phyloP scores from a whole-genome alignment of 768 basidiomycete species.

The Lactarius vividus region DNA sequence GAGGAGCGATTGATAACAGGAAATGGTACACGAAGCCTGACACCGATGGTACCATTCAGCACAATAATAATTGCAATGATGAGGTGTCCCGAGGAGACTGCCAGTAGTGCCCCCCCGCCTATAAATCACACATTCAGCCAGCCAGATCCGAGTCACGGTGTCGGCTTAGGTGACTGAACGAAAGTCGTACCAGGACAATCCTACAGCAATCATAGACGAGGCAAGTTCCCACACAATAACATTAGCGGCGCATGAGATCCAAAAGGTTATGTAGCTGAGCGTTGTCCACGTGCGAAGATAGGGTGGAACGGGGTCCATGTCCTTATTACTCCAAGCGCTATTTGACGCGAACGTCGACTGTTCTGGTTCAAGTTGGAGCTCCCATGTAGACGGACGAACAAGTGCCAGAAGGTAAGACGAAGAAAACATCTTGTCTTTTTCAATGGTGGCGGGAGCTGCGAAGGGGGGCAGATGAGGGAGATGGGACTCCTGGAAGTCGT shows the following conservation, averaged over 20 bases:
- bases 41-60: no score
- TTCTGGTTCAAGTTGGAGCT: constrained; percentile 50
- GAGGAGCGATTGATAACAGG: no score
- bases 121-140: not conserved
- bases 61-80: no score
- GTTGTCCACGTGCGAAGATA: constrained; percentile 62
- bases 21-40: no score
- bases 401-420: not conserved
- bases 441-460: no score
- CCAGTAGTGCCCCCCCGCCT: constrained; percentile 66
- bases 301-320: constrained; percentile 72
- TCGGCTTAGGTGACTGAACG: no score
- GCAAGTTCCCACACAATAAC: constrained; percentile 53
- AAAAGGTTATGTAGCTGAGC: constrained; percentile 64
- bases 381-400: constrained; percentile 41
- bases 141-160: not conserved
- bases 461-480: no score
- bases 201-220: constrained; percentile 70
- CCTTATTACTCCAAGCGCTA: constrained; percentile 64
- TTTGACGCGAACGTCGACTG: constrained; percentile 55
- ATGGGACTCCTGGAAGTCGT: no score
- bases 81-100: constrained; percentile 74
- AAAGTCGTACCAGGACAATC: constrained; percentile 58
- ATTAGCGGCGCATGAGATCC: constrained; percentile 39
- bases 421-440: no score